These are phyloP conservation scores for Cutaneotrichosporon sp. DNA, from an alignment of 1,284 basidiomycete genomes.

Conservation along the genomic window DNA sequence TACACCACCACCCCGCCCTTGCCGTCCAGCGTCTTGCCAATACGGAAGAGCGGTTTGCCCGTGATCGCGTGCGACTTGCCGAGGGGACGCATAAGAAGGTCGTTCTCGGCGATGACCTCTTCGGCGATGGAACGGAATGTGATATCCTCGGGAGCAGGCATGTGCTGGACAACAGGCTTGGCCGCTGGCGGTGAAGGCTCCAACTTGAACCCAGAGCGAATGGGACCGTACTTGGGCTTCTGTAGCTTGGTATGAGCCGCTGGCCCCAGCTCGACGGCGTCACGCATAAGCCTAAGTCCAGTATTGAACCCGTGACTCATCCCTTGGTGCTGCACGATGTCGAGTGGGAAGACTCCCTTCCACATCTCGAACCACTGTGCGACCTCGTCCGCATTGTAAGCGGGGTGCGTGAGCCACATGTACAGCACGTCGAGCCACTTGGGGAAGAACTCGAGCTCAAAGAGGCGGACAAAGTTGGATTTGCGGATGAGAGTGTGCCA, in stretches of 20 bases:
- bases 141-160: constrained; percentile 58
- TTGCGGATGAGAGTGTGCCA: constrained; percentile 75
- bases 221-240: constrained; percentile 61
- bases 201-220: constrained; percentile 4
- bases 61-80: constrained; percentile 76
- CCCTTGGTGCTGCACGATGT: constrained; percentile 63
- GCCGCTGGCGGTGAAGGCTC: background rate
- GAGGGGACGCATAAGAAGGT: constrained; percentile 83
- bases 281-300: constrained; percentile 87
- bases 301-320: constrained; percentile 75
- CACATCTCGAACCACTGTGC: constrained; percentile 84
- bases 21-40: constrained; percentile 73
- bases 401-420: constrained; percentile 82
- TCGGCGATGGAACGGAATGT: constrained; percentile 90
- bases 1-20: constrained; percentile 78
- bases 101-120: constrained; percentile 75
- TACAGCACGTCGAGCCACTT: constrained; percentile 93
- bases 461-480: constrained; percentile 72
- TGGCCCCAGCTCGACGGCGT: constrained; percentile 77
- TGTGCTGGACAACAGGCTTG: background rate
- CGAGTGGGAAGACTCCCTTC: constrained; percentile 74
- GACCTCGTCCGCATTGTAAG: constrained; percentile 81
- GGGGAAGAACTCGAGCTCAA: constrained; percentile 90
- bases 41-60: constrained; percentile 79
- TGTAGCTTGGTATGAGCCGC: constrained; percentile 66